A percentile compares a stretch with the other conserved stretches of the same genome.
These are phyloP conservation scores for Pelargonium nanum DNA, from an alignment of 345 rosid genomes.

Conservation along the genomic window DNA sequence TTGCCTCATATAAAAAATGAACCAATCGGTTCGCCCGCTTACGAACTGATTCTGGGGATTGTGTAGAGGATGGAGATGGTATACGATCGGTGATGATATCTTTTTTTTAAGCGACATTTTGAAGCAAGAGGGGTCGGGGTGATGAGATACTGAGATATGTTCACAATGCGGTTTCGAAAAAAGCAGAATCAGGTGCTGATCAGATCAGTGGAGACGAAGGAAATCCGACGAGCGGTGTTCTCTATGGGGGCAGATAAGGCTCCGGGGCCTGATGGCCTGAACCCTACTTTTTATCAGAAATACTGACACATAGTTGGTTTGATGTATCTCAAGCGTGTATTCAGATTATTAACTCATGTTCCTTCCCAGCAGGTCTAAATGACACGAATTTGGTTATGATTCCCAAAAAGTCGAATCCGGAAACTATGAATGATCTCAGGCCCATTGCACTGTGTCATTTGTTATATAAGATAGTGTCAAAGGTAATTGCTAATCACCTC, in stretches of 20 bases:
- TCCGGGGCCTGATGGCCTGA: not conserved
- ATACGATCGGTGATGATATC: no score
- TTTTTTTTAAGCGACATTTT: no score
- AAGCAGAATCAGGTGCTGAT: no score
- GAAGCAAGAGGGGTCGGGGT: no score
- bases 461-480: not conserved
- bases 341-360: not conserved
- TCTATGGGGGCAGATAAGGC: no score
- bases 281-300: not conserved
- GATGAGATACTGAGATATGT: no score
- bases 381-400: not conserved
- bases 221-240: not conserved
- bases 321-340: not conserved
- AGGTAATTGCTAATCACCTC: not conserved
- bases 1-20: no score
- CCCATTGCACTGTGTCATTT: not conserved
- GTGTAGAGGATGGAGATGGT: no score
- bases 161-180: no score
- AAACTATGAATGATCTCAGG: no score
- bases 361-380: not conserved
- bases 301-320: not conserved
- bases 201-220: not conserved
- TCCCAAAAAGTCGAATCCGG: not conserved
- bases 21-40: no score
- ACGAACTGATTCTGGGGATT: no score